Evolutionary conservation across 768 basidiomycete species (phyloP), one percentile per base, ranked within the genome.

Genomic region (Macrolepiota dolichaula): DNA sequence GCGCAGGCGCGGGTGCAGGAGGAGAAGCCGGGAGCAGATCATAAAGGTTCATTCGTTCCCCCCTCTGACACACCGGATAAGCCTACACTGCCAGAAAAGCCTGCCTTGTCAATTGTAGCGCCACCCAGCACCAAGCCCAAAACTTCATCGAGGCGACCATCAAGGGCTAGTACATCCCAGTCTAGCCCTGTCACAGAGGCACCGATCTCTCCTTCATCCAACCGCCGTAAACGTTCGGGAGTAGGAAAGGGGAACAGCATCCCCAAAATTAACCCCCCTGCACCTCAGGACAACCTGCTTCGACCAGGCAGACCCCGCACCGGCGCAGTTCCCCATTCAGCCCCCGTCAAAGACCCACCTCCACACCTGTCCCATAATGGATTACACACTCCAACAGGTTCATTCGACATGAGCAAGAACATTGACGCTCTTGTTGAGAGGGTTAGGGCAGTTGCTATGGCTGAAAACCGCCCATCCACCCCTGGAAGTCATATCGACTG

Each of bases 401-500:
- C 76, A 2, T 74, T 76, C 57, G 85, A 85, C 62, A 77, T 86
- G 69, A 81, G 81, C 50, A 80, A 82, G 53, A 82, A 89, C 63
- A 85, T 92, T 54, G 86, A 91, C 69, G 85, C 85, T n/a, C 77
- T 91, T 11, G 90, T 92, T 13, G 89, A 92, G 69, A 88, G 85
- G 55, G 86, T 90, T 11, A 77, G 89, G 51, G 85, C 89, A 9
- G 84, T 85, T 6, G 88, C 89, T 9, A 89, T 91, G 85, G 85
- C 79, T 35, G 78, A 83, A 55, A 78, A 84, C 67, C 76, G 88
- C 47, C 86, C 89, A 12, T 75, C 82, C 15, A 88, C 89, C 1
- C 89, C 89, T 13, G 88, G 86, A 36, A 89, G 85, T 61, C 91
- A 93, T 64, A 88, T 93, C 61, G 91, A 94, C 72, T 94, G 92